Conservation (phyloP, 345 rosid genomes). For the Pseudoturritis turrita region DNA sequence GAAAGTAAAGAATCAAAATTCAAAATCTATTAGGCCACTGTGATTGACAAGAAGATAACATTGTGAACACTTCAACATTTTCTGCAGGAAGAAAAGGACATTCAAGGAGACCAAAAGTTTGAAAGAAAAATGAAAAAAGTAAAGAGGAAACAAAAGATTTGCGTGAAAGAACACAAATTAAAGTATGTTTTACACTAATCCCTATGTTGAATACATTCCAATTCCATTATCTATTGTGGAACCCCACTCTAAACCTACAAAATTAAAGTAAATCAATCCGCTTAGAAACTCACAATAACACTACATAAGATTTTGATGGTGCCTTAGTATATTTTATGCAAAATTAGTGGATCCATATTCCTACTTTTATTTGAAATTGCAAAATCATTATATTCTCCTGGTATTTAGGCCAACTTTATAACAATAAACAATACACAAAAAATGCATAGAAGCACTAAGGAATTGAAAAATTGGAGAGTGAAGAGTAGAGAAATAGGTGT, state of each 20-base stretch:
- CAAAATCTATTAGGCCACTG: constrained; percentile 17
- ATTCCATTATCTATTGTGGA: constrained; percentile 11
- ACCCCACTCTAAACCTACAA: constrained; percentile 17
- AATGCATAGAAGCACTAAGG: constrained; percentile 12
- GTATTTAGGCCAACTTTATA: constrained; percentile 12
- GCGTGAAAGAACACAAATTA: constrained; percentile 22
- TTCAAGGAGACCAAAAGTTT: constrained; percentile 33
- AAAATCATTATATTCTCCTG: constrained; percentile 9
- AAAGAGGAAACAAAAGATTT: neutral
- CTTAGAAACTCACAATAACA: neutral
- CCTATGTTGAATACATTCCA: constrained; percentile 24
- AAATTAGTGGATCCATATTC: constrained; percentile 4
- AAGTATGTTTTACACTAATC: constrained; percentile 29
- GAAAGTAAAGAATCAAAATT: constrained; percentile 4
- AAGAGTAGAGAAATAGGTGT: constrained; percentile 12
- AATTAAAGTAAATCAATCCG: neutral
- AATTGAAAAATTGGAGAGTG: neutral
- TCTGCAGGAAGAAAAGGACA: constrained; percentile 23
- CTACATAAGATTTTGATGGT: neutral
- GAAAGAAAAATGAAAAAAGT: constrained; percentile 11
- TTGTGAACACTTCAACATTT: constrained; percentile 18
- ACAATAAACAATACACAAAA: constrained; percentile 9
- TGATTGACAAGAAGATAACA: neutral
- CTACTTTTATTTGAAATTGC: constrained; percentile 1
- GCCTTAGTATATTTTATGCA: neutral